A percentile compares a stretch with the other conserved stretches of the same genome.
These are phyloP conservation scores for Mucor plumbeus DNA, from an alignment of 371 early-diverging fungal genomes.

Conservation along the genomic window DNA sequence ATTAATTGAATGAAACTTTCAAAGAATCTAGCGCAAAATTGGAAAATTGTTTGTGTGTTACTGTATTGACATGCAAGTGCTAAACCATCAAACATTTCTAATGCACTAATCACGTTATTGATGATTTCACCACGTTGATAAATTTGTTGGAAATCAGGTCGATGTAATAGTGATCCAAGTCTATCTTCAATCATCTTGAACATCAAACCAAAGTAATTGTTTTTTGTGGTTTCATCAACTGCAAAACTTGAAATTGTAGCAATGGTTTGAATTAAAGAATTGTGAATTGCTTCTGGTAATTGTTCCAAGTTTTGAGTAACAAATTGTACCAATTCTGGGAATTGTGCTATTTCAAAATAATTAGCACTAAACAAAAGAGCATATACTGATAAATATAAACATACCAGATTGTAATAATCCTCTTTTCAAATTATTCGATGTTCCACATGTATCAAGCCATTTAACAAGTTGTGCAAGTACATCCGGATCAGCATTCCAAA, in stretches of 20 bases:
- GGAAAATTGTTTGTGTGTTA: constrained; percentile 66
- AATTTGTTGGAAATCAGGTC: constrained; percentile 61
- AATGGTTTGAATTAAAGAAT: constrained; percentile 70
- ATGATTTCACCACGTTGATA: constrained; percentile 65
- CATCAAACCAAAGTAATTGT: constrained; percentile 62
- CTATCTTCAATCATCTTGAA: constrained; percentile 66
- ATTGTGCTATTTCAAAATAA: constrained; percentile 44
- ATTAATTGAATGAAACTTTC: constrained; percentile 69
- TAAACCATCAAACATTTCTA: constrained; percentile 84
- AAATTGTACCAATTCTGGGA: constrained; percentile 64
- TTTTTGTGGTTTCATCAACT: constrained; percentile 48
- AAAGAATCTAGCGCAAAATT: constrained; percentile 65
- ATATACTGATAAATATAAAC: neutral
- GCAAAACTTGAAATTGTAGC: constrained; percentile 68
- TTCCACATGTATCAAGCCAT: constrained; percentile 65
- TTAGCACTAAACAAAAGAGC: neutral
- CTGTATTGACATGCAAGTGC: constrained; percentile 71
- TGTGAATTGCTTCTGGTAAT: constrained; percentile 71
- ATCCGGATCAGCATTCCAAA: constrained; percentile 80
- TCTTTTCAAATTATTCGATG: constrained; percentile 50
- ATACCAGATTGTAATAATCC: constrained; percentile 67
- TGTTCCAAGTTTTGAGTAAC: constrained; percentile 65
- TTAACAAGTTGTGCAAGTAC: constrained; percentile 67
- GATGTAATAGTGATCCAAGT: constrained; percentile 56
- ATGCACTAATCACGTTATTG: constrained; percentile 64